Conservation (phyloP, 2,329 filamentous ascomycete species). For the Colletotrichum falcatum region DNA sequence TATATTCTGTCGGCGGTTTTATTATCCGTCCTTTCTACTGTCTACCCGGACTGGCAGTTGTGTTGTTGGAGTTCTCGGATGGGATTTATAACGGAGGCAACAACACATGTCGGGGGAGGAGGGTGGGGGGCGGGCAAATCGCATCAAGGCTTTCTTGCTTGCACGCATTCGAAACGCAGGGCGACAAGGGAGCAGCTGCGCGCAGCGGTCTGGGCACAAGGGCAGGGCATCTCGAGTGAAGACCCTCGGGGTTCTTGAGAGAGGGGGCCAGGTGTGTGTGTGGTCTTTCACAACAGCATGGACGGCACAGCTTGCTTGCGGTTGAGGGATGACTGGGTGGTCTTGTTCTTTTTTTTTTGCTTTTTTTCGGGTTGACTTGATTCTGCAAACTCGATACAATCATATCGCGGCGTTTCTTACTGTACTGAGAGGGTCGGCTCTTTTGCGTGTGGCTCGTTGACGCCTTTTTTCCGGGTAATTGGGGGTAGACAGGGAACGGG, state of each 20-base stretch:
- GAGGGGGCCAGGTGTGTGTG: background rate
- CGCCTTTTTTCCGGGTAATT: constrained; percentile 14
- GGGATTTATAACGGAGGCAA: constrained; percentile 24
- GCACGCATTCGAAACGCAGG: background rate
- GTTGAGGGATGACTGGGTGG: background rate
- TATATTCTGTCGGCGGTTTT: constrained; percentile 33
- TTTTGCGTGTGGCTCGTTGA: background rate
- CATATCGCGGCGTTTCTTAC: constrained; percentile 18
- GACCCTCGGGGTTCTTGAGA: background rate
- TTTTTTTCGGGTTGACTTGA: background rate
- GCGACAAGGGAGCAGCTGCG: background rate
- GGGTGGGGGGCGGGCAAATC: background rate
- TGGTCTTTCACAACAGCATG: background rate
- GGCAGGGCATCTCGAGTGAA: background rate
- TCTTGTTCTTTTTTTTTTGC: background rate
- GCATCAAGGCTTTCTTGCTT: constrained; percentile 11
- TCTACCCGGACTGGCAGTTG: background rate
- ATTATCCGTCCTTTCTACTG: background rate
- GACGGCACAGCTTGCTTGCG: background rate
- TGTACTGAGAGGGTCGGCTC: constrained; percentile 17
- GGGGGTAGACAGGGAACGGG: constrained; percentile 6
- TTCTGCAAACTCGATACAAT: background rate
- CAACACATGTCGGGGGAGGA: constrained; percentile 12
- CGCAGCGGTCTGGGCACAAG: background rate
- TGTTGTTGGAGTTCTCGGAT: constrained; percentile 26